A percentile compares a stretch with the other conserved stretches of the same genome.
Evolutionary conservation across 202 grass and related monocot species (phyloP).

Genomic region (Musa balbisiana): DNA sequence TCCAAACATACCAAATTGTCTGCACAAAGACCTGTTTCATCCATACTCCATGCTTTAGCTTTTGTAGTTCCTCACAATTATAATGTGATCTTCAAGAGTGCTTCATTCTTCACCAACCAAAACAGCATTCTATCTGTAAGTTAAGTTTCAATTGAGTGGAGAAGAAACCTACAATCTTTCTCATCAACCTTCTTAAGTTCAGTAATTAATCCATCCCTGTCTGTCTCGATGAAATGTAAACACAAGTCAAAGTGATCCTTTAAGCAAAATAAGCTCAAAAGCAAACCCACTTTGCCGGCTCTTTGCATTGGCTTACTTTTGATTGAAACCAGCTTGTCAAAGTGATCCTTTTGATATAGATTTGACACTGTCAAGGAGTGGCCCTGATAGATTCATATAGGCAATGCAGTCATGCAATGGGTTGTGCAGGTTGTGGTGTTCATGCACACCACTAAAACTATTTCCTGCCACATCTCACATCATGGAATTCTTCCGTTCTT

Average conservation of each 20-base stretch:
- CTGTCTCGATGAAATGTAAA: not conserved
- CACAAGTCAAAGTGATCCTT: not conserved
- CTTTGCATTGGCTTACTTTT: not conserved
- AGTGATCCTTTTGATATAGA: not conserved
- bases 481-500: not conserved
- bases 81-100: not conserved
- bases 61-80: not conserved
- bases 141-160: not conserved
- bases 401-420: not conserved
- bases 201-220: not conserved
- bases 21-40: not conserved
- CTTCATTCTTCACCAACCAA: no score
- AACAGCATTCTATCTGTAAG: not conserved
- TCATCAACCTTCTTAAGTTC: not conserved
- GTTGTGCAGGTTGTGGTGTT: conserved; percentile 5
- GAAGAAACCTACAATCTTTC: not conserved
- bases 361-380: not conserved
- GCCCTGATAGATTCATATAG: not conserved
- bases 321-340: not conserved
- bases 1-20: no score
- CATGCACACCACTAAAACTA: not conserved
- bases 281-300: not conserved
- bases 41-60: no score
- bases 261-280: not conserved
- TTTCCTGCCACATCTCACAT: not conserved